phyloP scores from a whole-genome alignment of 2,329 filamentous ascomycete species.

The Arthrobotrys sphaeroides region DNA sequence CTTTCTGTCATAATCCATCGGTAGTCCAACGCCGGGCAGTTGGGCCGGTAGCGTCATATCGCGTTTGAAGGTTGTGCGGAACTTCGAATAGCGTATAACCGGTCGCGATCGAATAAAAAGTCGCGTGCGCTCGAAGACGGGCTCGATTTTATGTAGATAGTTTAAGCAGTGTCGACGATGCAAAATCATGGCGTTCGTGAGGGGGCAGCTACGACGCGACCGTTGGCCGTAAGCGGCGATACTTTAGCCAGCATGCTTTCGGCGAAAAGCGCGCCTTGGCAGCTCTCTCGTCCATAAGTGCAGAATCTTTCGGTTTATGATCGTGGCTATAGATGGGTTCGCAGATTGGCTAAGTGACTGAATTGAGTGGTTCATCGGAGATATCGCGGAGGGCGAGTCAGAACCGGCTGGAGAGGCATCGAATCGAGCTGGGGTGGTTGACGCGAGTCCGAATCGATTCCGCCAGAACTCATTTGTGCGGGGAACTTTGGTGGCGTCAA shows the following conservation, averaged over 20 bases:
- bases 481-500: background rate
- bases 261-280: background rate
- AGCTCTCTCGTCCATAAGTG: constrained; percentile 9
- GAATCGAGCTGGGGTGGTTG: no score
- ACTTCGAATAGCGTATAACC: background rate
- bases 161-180: no score
- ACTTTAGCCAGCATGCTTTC: background rate
- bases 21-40: constrained; percentile 15
- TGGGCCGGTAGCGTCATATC: constrained; percentile 6
- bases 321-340: no score
- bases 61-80: background rate
- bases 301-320: no score
- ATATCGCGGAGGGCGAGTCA: no score
- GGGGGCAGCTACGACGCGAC: background rate
- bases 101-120: background rate
- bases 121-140: no score
- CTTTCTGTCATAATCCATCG: background rate
- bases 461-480: no score
- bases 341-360: no score
- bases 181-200: no score
- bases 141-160: no score
- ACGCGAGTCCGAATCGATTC: no score
- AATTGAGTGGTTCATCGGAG: background rate
- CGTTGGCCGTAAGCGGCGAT: background rate
- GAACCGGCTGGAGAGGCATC: no score